These are phyloP conservation scores for Mychonastes homosphaera DNA, from an alignment of 139 green algal species.

Conservation along the genomic window DNA sequence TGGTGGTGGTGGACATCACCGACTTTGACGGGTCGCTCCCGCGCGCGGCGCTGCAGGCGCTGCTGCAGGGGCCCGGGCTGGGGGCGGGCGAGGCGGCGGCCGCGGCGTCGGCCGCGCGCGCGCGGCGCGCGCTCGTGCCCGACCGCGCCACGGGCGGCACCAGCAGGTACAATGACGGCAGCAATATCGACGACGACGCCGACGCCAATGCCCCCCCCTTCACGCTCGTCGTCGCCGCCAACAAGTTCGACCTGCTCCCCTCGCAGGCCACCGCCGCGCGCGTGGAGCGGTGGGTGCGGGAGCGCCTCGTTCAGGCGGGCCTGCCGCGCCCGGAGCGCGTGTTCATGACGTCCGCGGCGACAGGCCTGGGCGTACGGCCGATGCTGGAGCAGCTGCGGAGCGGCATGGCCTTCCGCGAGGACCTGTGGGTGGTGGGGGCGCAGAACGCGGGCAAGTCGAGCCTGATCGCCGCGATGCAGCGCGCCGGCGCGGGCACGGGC, in stretches of 20 bases:
- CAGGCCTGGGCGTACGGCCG: constrained; percentile 30
- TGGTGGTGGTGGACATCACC: constrained; percentile 78
- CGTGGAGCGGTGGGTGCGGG: constrained; percentile 49
- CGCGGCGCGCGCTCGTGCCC: too few species aligned
- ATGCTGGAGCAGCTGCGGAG: constrained; percentile 33
- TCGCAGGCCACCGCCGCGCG: constrained; percentile 16
- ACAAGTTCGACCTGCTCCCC: constrained; percentile 91
- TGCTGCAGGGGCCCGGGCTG: not conserved
- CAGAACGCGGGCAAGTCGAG: constrained; percentile 85
- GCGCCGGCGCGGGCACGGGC: constrained; percentile 32
- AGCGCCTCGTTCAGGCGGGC: constrained; percentile 35
- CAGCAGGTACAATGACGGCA: too few species aligned
- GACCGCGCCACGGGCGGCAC: too few species aligned
- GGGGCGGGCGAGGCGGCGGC: not conserved
- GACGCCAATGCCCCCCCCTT: constrained; percentile 20
- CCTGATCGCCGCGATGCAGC: constrained; percentile 87
- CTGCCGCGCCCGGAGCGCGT: constrained; percentile 31
- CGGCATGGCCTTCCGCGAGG: constrained; percentile 53
- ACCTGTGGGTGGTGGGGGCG: constrained; percentile 89
- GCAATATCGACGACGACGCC: not conserved
- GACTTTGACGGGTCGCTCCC: constrained; percentile 97
- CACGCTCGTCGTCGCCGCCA: constrained; percentile 74
- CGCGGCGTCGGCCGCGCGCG: too few species aligned
- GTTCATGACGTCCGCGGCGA: constrained; percentile 36
- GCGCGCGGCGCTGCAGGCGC: constrained; percentile 31